These are phyloP conservation scores for Xerocomus brunneocitrinus DNA, from an alignment of 768 basidiomycete species.

Conservation along the genomic window DNA sequence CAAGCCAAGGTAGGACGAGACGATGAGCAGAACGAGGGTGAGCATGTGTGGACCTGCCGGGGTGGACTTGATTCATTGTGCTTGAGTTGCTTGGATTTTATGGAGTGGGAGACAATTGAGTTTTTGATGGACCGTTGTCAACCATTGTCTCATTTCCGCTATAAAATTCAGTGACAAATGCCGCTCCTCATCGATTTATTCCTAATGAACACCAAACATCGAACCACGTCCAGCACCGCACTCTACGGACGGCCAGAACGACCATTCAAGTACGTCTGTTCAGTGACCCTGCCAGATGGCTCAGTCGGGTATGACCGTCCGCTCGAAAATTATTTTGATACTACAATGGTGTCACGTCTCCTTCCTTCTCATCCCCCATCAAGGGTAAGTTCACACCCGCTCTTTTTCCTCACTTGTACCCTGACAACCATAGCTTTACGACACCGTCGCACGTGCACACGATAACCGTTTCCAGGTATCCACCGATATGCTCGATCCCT, in stretches of 20 bases:
- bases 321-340: slow-evolving; percentile 25
- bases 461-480: slow-evolving; percentile 19
- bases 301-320: slow-evolving; percentile 19
- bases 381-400: slow-evolving; percentile 10
- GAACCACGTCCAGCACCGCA: slow-evolving; percentile 8
- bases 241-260: slow-evolving; percentile 11
- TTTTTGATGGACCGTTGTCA: no score
- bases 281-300: slow-evolving; percentile 11
- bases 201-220: slow-evolving; percentile 10
- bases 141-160: not conserved
- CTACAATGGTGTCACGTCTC: slow-evolving; percentile 15
- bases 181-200: slow-evolving; percentile 2
- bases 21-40: not conserved
- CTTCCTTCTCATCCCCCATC: slow-evolving; percentile 9
- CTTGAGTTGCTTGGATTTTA: not conserved
- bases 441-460: slow-evolving; percentile 25
- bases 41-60: slow-evolving; percentile 22
- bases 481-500: slow-evolving; percentile 10
- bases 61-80: not conserved
- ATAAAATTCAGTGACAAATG: slow-evolving; percentile 2
- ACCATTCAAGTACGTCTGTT: slow-evolving; percentile 10
- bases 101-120: not conserved
- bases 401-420: not conserved
- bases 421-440: slow-evolving; percentile 23
- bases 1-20: not conserved